Base-by-base conservation (phyloP, 192 early-diverging fungal species). In the Coemansia sp. region DNA sequence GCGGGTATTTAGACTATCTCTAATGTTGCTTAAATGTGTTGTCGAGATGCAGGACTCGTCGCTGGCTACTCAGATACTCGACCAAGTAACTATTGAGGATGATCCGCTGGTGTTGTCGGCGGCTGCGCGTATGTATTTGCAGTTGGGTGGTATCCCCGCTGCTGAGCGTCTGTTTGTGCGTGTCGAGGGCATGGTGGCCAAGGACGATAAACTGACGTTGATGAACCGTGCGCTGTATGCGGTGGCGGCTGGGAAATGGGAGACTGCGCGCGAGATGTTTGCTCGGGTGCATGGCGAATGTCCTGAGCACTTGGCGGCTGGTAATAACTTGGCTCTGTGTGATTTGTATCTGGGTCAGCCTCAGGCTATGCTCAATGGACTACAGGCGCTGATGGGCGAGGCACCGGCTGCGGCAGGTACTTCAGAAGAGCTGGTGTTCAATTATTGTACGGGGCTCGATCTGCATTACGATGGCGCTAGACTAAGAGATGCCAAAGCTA, bases 391-490 rank as follows among this genome's bases (percentile, higher is more conserved):
- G 6, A 78, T 83, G 76, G 61, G 30, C 12, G 66, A 37, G 2
- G 30, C 68, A 35, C 80, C 80, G 4, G 44, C 71, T 0, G 73
- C 67, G 3, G 80, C 75, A 0, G 80, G 80, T 0, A 72, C 80
- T 1, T 58, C 75, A 1, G 80, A 83, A 50, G 63, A 66, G 12
- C 59, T 83, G 11, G 69, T 83, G 4, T 74, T 74, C 7, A 83
- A 83, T 47, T 83, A 83, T 61, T 83, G 80, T 55, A 65, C 80
- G 6, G 74, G 75, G 0, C 53, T 83, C 27, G 80, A 83, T 67
- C 59, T 83, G 10, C 75, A 75, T 15, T 78, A 77, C 50, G 80
- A 83, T 12, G 80, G 69, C 0, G 35, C 38, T 1, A 65, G 35
- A 39, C 44, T 83, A 32, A 52, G 68, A 15, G 71, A 77, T 3